These are phyloP conservation scores for Fusarium temperatum DNA, from an alignment of 2,329 filamentous ascomycete genomes.

Conservation along the genomic window DNA sequence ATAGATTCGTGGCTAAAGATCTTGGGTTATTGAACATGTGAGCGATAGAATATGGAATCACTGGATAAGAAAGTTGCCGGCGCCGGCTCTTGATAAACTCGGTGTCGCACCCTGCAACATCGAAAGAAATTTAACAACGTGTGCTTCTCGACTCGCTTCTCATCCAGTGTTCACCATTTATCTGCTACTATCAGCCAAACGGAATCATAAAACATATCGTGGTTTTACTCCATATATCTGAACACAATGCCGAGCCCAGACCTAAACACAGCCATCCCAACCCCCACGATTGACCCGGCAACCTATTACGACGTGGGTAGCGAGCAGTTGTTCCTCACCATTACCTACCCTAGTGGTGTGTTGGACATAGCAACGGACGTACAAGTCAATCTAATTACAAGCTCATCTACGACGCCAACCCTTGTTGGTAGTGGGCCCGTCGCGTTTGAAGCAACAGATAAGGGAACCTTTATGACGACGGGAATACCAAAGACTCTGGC, in stretches of 20 bases:
- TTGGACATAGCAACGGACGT: too few species aligned
- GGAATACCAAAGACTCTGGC: not conserved
- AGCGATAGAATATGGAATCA: too few species aligned
- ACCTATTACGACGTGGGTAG: not conserved
- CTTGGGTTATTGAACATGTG: not conserved
- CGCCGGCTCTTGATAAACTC: not conserved
- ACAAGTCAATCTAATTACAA: rapidly evolving
- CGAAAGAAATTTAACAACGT: not conserved
- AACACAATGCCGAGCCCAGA: too few species aligned
- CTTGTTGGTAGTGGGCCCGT: not conserved
- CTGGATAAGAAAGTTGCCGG: rapidly evolving
- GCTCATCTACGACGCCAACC: not conserved
- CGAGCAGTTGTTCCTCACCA: not conserved
- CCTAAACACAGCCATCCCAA: not conserved
- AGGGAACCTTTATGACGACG: not conserved
- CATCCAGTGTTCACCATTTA: too few species aligned
- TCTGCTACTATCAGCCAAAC: too few species aligned
- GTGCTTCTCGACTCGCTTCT: not conserved
- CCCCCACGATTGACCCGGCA: not conserved
- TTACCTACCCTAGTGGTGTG: not conserved
- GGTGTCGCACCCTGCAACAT: not conserved
- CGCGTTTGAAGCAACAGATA: not conserved
- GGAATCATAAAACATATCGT: too few species aligned
- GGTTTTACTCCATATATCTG: too few species aligned
- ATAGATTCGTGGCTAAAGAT: rapidly evolving